Evolutionary conservation across 768 basidiomycete species (phyloP), one percentile per base, ranked within the genome.

Genomic region (Lactifluus hygrophoroides): DNA sequence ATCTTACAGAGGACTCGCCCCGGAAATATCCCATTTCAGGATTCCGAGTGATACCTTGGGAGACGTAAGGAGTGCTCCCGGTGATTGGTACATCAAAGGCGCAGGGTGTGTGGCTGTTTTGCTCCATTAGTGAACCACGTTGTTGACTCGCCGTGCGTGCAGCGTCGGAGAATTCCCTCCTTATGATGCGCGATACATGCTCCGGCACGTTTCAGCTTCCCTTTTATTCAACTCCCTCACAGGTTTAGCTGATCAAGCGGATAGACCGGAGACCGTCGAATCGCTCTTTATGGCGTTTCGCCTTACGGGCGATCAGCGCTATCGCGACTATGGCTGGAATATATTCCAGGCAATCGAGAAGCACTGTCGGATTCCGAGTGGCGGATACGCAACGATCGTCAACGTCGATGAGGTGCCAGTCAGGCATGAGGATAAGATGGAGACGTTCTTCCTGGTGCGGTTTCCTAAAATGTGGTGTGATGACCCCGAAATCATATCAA

Each of bases 11-110:
- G 91, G 92, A 1, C 79, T 96, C 17, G 80, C 89, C 1, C 90
- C 92, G 16, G 92, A 97, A 69, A 93, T 95, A 50, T 92, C 82
- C 19, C 85, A 94, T 70, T 97, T 94, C 74, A 77, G 83, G 44
- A 81, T 82, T 7, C 75, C 78, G 1, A 80, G 75, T 42, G 84
- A 89, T 35, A 75, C 76, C 0, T 71, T 84, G 65, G 74, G 77
- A 11, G 69, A 70, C 16, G 72, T 73, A 40, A 66, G 72, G 19
- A 69, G 71, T 32, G 74, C 77, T 19, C 79, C 80, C 1, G 53
- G 72, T 16, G 93, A 94, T 66, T 96, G 94, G 94, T 95, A 93
- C 67, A 93, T 95, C 75, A 94, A 92, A 72, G 89, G 88, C 17
- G 83, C 81, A 25, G 67, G 72, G 86, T 87, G 61, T 61, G 80